Evolutionary conservation across 345 rosid species (phyloP).

Genomic region (Populus ilicifolia): DNA sequence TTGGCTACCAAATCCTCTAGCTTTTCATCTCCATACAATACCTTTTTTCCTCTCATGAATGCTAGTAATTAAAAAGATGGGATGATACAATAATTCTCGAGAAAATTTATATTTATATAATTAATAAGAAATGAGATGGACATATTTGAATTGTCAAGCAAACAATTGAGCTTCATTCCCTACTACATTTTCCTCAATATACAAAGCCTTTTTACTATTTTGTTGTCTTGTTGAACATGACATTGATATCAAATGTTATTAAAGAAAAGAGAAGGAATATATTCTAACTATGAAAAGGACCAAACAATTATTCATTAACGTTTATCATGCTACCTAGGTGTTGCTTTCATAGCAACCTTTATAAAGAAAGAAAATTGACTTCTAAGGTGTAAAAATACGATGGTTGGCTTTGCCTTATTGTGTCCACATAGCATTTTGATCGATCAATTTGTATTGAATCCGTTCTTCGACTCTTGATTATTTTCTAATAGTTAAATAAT

Average conservation of each 20-base stretch:
- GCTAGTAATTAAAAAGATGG: background rate
- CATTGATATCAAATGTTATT: too few relatives aligned
- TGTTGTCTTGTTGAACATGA: background rate
- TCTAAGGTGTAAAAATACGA: background rate
- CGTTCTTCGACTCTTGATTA: conserved; percentile 11
- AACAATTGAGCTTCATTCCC: background rate
- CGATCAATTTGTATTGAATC: conserved; percentile 19
- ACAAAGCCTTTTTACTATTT: background rate
- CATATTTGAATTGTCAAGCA: background rate
- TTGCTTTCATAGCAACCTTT: conserved; percentile 1
- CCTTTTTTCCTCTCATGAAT: conserved; percentile 30
- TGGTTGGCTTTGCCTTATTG: background rate
- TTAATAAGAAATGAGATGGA: background rate
- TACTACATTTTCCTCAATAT: too few relatives aligned
- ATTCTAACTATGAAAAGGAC: conserved; percentile 10
- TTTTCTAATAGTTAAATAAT: background rate
- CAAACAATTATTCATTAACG: conserved; percentile 8
- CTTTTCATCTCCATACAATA: conserved; percentile 47
- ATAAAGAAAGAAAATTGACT: background rate
- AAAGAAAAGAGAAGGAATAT: conserved; percentile 7
- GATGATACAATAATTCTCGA: background rate
- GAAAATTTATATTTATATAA: conserved; percentile 21
- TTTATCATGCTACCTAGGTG: background rate
- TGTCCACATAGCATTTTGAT: background rate
- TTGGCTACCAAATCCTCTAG: conserved; percentile 41